Conservation (phyloP, 2,329 filamentous ascomycete genomes). For the Phaeophleospora eucalypticola region DNA sequence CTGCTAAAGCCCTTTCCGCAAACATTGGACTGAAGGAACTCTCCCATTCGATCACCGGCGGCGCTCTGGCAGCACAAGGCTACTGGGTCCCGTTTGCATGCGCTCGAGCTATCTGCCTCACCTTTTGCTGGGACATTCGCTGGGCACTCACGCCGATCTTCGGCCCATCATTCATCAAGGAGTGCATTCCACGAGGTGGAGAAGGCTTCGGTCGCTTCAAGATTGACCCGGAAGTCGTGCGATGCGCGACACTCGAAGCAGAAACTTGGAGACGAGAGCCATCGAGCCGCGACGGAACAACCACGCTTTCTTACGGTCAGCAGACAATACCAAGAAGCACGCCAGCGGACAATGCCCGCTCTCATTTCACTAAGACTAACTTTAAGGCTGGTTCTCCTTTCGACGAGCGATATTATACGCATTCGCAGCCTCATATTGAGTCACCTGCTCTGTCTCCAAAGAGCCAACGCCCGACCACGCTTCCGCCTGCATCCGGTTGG, state of each 20-base stretch:
- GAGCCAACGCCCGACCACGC: too few species aligned
- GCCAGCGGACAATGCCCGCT: slow-evolving; percentile 11
- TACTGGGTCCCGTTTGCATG: slow-evolving; percentile 96
- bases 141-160: slow-evolving; percentile 87
- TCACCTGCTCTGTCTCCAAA: slow-evolving; percentile 31
- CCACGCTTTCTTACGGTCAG: slow-evolving; percentile 3
- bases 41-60: slow-evolving; percentile 90
- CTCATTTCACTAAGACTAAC: slow-evolving; percentile 14
- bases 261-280: slow-evolving; percentile 31
- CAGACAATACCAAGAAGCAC: slow-evolving; percentile 19
- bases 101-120: slow-evolving; percentile 80
- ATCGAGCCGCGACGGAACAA: slow-evolving; percentile 14
- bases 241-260: slow-evolving; percentile 36
- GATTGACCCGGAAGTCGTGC: slow-evolving; percentile 39
- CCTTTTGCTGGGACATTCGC: slow-evolving; percentile 82
- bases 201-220: slow-evolving; percentile 50
- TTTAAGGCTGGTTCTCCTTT: slow-evolving; percentile 28
- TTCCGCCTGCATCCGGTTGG: too few species aligned
- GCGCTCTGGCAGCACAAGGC: slow-evolving; percentile 84
- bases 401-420: slow-evolving; percentile 11
- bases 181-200: slow-evolving; percentile 63
- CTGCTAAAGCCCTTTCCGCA: slow-evolving; percentile 65
- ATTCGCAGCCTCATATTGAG: slow-evolving; percentile 11
- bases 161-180: slow-evolving; percentile 70
- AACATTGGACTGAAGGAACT: slow-evolving; percentile 86